Base-by-base conservation (phyloP, 2,329 filamentous ascomycete genomes). In the Fusarium sp. region DNA sequence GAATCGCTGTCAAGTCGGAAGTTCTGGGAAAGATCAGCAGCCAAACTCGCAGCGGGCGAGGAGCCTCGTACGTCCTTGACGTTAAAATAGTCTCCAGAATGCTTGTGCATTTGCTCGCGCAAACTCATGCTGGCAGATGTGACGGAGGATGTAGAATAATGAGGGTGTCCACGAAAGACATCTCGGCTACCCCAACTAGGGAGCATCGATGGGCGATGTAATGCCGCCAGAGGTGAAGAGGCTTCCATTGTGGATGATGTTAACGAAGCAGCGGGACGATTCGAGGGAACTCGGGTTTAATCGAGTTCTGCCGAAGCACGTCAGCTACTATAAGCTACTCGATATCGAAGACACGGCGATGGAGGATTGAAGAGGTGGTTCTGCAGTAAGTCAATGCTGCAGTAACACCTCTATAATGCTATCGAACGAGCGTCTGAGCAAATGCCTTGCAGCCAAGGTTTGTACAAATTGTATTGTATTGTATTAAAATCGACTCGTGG, bases 1-100 rank as follows among this genome's bases (percentile, higher is more conserved):
- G 92, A 81, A 60, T 89, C 86, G 67, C 83, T 94, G 82, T 98
- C 95, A 80, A 98, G 93, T 80, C 95, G 93, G 80, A 98, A 97
- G 85, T 98, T 99, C 80, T 97, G 94, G 64, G 95, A 98, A 76
- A 98, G 87, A 83, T 99, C 96, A 69, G 94, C 95, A 44, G 95
- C 95, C 75, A 99, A 85, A 78, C 93, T 97, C 56, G 94, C 91
- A 38, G 94, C 95, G 9, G 96, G 96, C 61, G 96, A 99, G 23
- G 95, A 97, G 52, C 94, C 93, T 74, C 90, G 90, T 77, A 93
- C 85, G 56, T 92, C 88, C 79, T 93, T 94, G 76, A 92, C 82
- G 76, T 87, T 91, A 84, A 98, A 97, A 84, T 96, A 97, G 81
- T 97, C 95, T 38, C 86, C 81, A 52, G 64, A 67, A 40, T 67